Conservation (phyloP, 306 rosid species). For the Acmispon strigosus region DNA sequence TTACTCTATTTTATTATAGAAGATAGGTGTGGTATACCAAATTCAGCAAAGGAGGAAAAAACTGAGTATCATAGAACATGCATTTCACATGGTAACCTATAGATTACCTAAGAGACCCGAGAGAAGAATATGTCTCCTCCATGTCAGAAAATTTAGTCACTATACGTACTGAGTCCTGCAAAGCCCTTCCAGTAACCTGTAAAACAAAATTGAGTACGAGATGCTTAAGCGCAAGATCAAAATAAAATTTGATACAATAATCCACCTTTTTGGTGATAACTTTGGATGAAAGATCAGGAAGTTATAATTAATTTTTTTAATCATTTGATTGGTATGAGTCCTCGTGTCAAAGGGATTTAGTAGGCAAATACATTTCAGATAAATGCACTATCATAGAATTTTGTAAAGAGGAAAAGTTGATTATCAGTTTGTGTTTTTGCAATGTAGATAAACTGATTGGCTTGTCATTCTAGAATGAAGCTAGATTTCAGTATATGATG, state of each 20-base stretch:
- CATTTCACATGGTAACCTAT: conserved; percentile 5
- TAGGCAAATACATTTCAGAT: not conserved
- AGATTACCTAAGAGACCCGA: conserved; percentile 60
- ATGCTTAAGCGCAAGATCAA: not conserved
- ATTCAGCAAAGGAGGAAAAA: not conserved
- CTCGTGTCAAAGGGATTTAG: not conserved
- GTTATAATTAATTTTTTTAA: not conserved
- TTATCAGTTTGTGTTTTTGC: not conserved
- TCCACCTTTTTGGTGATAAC: not conserved
- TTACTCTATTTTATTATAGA: conserved; percentile 4
- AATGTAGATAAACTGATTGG: not conserved
- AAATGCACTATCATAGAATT: not conserved
- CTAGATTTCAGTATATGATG: not conserved
- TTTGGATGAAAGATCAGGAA: not conserved
- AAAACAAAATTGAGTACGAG: conserved; percentile 9
- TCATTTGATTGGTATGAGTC: not conserved
- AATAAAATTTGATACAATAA: not conserved
- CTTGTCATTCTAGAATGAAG: conserved; percentile 8
- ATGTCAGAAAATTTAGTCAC: conserved; percentile 64
- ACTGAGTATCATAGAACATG: not conserved
- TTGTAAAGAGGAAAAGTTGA: not conserved
- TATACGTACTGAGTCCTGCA: conserved; percentile 76
- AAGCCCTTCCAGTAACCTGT: conserved; percentile 71
- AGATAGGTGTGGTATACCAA: not conserved
- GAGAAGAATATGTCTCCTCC: conserved; percentile 73